A percentile compares a stretch with the other conserved stretches of the same genome.
Evolutionary conservation across 148 eudicot genomes (phyloP).

Genomic region (Tetragonia tetragonoides): DNA sequence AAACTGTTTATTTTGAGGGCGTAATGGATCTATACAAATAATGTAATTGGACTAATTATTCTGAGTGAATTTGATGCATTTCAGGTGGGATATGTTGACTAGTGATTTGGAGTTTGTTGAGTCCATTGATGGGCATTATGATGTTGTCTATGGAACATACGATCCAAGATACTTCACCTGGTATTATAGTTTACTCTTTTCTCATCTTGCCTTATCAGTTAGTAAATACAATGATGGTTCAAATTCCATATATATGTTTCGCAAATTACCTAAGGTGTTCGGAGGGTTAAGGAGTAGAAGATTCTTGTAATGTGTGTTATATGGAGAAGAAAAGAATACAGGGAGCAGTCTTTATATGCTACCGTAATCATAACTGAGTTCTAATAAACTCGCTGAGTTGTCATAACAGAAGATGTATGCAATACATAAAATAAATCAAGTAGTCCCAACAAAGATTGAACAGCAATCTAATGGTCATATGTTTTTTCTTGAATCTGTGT

Average conservation of each 20-base stretch:
- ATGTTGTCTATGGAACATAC: slow-evolving; percentile 85
- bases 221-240: neutral
- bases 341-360: no score
- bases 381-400: no score
- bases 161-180: slow-evolving; percentile 67
- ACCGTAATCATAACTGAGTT: no score
- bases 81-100: slow-evolving; percentile 94
- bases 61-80: slow-evolving; percentile 1
- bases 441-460: no score
- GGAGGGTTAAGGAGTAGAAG: no score
- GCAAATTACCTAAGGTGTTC: neutral
- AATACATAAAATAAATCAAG: no score
- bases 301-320: no score
- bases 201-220: slow-evolving; percentile 15
- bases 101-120: slow-evolving; percentile 83
- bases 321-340: no score
- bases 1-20: slow-evolving; percentile 11
- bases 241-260: neutral
- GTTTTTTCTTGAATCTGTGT: no score
- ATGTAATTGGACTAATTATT: slow-evolving; percentile 5
- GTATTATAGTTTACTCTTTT: slow-evolving; percentile 34
- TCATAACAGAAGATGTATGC: no score
- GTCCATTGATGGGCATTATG: slow-evolving; percentile 73
- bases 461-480: no score
- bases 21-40: neutral